Evolutionary conservation across 352 stramenopile genomes (phyloP), one percentile per base, ranked within the genome.

Genomic region (Salisapilia sapeloensis): DNA sequence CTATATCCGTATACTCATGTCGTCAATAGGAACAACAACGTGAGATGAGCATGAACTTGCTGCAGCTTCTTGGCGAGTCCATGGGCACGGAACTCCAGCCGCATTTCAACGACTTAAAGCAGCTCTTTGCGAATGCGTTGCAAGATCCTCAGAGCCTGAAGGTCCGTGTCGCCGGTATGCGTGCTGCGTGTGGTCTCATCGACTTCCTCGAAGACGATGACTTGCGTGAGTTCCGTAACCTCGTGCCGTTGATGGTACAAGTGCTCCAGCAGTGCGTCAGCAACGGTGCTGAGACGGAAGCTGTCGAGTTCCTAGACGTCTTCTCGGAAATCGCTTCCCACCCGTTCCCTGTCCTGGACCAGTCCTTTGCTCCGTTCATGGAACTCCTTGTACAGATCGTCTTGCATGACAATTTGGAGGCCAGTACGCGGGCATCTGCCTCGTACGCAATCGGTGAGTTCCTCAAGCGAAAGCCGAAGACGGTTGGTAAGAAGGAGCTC

Each of bases 1-100:
- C 27, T 5, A 54, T 35, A 12, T 35, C 10, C 10, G 10, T 35
- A 12, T 16, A 35, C 17, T 35, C 10, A 21, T 35, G 29, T 38
- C 5, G n/a, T n/a, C n/a, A n/a, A n/a, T n/a, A n/a, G 24, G 72
- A 80, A 31, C 64, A 77, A 53, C 70, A 82, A 78, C 83, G 49
- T 42, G 89, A 96, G 56, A 74, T 96, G 44, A 72, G 62, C 34
- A 96, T 97, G 72, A 81, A 93, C 55, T 51, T 97, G 23, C 61
- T 97, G 41, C 61, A 85, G 47, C 72, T 96, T 51, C 77, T 97
- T 45, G 90, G 82, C 13, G 85, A 96, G 38, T 84, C 78, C 21
- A 90, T 97, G 56, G 87, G 78, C 35, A 81, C 66, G 24, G 50
- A 69, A 28, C 56, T 91, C 19, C 67, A 87, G 59, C 66, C 74